Conservation (phyloP, 139 green algal genomes). For the Auxenochlorella pyrenoidosa region DNA sequence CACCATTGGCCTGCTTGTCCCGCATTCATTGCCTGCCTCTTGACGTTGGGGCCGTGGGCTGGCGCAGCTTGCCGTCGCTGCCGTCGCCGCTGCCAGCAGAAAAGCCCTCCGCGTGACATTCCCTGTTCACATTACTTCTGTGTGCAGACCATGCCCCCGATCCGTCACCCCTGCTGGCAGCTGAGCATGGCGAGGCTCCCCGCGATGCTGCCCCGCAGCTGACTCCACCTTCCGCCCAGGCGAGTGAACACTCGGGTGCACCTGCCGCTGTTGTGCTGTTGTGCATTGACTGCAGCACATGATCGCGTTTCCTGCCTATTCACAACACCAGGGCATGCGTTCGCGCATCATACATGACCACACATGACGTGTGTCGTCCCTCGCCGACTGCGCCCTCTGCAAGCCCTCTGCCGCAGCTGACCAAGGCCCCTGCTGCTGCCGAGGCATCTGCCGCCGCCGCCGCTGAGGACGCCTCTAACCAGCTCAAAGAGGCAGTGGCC, state of each 20-base stretch:
- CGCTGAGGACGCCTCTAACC: neutral
- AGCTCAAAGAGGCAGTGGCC: conserved; percentile 5
- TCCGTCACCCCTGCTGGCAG: conserved; percentile 1
- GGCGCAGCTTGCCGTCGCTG: no score
- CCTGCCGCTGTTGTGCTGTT: neutral
- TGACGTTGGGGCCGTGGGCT: no score
- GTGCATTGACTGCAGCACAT: neutral
- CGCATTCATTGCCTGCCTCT: no score
- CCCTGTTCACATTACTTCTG: neutral
- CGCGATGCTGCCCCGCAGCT: neutral
- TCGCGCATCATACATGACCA: no score
- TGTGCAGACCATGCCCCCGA: neutral
- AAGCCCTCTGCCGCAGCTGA: neutral
- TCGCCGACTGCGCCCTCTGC: no score
- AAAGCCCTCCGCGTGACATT: neutral
- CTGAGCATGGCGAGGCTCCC: neutral
- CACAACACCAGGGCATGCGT: no score
- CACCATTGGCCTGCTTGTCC: no score
- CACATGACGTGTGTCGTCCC: no score
- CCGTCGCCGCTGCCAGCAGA: no score
- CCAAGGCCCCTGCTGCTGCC: neutral
- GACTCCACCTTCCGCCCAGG: neutral
- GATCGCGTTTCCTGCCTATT: neutral
- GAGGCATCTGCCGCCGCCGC: neutral
- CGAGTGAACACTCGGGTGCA: no score